Percentiles rank a stretch among this genome's conserved stretches.
These are phyloP conservation scores for Torulaspora gathmanii DNA, from an alignment of 805 yeast genomes.

Conservation along the genomic window DNA sequence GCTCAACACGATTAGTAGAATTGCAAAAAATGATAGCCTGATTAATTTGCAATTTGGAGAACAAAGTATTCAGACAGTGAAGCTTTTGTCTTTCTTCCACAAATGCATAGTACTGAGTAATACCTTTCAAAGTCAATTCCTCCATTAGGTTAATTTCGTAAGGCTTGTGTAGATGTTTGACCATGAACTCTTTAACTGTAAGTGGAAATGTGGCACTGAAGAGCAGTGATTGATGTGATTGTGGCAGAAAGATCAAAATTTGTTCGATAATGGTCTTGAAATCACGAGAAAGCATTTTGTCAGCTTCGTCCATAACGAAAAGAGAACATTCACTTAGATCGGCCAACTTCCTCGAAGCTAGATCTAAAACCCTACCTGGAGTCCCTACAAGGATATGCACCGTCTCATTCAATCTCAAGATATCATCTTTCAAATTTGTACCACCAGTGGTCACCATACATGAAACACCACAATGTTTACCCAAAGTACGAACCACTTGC, in stretches of 20 bases:
- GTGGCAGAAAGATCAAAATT: slow-evolving; percentile 75
- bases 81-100: slow-evolving; percentile 95
- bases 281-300: slow-evolving; percentile 88
- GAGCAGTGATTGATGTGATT: slow-evolving; percentile 73
- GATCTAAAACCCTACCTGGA: slow-evolving; percentile 94
- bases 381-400: slow-evolving; percentile 96
- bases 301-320: slow-evolving; percentile 98
- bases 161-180: slow-evolving; percentile 81
- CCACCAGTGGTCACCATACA: slow-evolving; percentile 99
- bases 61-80: slow-evolving; percentile 91
- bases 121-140: slow-evolving; percentile 91
- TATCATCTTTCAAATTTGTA: slow-evolving; percentile 89
- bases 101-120: slow-evolving; percentile 96
- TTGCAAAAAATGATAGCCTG: slow-evolving; percentile 97
- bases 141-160: slow-evolving; percentile 97
- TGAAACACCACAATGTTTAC: slow-evolving; percentile 85
- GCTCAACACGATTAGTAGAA: slow-evolving; percentile 93
- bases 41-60: slow-evolving; percentile 89
- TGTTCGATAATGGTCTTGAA: slow-evolving; percentile 84
- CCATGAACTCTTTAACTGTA: slow-evolving; percentile 89
- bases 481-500: slow-evolving; percentile 92
- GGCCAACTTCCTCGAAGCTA: slow-evolving; percentile 83
- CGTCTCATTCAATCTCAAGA: slow-evolving; percentile 83
- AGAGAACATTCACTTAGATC: slow-evolving; percentile 81
- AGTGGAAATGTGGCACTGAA: slow-evolving; percentile 96